Percentiles rank a stretch among this genome's conserved stretches.
Conservation (phyloP, 805 yeast species). For the Debaryomyces castellii region DNA sequence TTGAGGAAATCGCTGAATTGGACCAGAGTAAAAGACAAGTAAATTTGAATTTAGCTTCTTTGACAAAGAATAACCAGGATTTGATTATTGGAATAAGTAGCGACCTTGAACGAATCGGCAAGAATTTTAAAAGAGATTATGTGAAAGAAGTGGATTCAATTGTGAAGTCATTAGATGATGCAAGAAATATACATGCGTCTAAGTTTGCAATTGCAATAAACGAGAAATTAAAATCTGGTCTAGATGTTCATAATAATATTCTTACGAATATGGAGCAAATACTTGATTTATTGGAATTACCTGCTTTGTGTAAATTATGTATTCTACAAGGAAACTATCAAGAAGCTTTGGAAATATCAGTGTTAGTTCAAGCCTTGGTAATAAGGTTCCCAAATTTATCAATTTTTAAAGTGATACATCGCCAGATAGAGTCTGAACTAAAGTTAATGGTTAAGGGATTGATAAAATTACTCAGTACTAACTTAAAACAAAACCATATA, state of each 20-base stretch:
- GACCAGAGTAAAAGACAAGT: conserved; percentile 53
- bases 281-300: conserved; percentile 78
- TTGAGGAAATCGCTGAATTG: conserved; percentile 73
- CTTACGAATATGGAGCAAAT: conserved; percentile 67
- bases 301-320: conserved; percentile 80
- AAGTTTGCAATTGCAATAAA: conserved; percentile 13
- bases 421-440: conserved; percentile 54
- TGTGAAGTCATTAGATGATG: conserved; percentile 6
- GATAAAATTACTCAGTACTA: conserved; percentile 67
- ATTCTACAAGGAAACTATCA: conserved; percentile 83
- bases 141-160: conserved; percentile 11
- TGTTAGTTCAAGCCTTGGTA: conserved; percentile 65
- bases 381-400: conserved; percentile 65
- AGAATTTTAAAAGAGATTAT: conserved; percentile 19
- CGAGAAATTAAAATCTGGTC: conserved; percentile 20
- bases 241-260: conserved; percentile 32
- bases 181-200: background rate
- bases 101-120: conserved; percentile 32
- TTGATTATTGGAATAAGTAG: conserved; percentile 42
- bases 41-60: conserved; percentile 45
- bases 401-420: conserved; percentile 50
- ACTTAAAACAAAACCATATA: conserved; percentile 73
- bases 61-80: conserved; percentile 42
- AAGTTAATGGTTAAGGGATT: conserved; percentile 69
- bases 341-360: conserved; percentile 82